phyloP scores from a whole-genome alignment of 2,329 filamentous ascomycete species.

The Arthrobotrys musiformis region DNA sequence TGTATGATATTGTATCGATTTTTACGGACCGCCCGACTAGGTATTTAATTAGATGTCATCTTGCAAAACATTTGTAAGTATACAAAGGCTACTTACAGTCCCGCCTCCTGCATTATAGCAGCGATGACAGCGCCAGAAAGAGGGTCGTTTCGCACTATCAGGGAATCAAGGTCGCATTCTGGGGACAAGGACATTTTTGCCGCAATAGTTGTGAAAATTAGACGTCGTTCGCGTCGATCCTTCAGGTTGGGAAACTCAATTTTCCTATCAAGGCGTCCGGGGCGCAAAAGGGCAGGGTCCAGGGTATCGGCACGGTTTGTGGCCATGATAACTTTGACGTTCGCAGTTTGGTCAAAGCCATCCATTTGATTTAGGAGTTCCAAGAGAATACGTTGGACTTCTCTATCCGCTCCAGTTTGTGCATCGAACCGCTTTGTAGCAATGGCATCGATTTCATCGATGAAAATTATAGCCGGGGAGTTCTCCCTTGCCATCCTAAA shows the following conservation, averaged over 20 bases:
- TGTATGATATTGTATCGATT: conserved; percentile 99
- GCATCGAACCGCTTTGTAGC: conserved; percentile 99
- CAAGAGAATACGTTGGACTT: conserved; percentile 97
- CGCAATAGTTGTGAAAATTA: conserved; percentile 98
- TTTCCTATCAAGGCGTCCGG: conserved; percentile 94
- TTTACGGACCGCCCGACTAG: conserved; percentile 59
- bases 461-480: conserved; percentile 98
- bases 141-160: conserved; percentile 97
- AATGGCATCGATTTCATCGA: conserved; percentile 98
- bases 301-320: conserved; percentile 98
- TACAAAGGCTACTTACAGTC: conserved; percentile 72
- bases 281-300: conserved; percentile 91
- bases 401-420: conserved; percentile 95
- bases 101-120: conserved; percentile 99
- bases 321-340: conserved; percentile 99
- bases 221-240: conserved; percentile 89
- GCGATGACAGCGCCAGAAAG: conserved; percentile 95
- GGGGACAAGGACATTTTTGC: conserved; percentile 96
- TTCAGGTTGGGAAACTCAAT: conserved; percentile 97
- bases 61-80: not conserved
- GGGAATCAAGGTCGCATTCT: conserved; percentile 92
- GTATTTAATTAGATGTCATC: not conserved
- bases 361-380: conserved; percentile 99
- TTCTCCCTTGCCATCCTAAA: conserved; percentile 99
- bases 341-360: conserved; percentile 97